Base-by-base conservation (phyloP, 768 basidiomycete genomes). In the Podaxis rugospora region DNA sequence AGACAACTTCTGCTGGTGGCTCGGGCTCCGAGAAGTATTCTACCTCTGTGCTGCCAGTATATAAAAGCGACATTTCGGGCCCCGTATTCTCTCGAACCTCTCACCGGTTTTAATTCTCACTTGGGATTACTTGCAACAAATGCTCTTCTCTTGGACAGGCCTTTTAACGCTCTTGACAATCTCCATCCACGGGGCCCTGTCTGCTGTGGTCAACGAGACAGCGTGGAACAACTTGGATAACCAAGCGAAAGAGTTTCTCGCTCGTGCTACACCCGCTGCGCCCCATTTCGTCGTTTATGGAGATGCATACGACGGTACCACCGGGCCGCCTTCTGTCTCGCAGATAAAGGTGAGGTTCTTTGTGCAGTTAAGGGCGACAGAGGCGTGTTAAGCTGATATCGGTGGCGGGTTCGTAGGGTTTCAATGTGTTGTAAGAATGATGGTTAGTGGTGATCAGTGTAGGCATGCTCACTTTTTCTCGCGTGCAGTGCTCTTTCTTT, bases 351-450 rank as follows among this genome's bases (percentile, higher is more conserved):
- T 83, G 65, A 28, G 66, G 37, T 39, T 18, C 6, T 51, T 61
- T 51, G 18, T 21, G 18, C 32, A 11, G 1, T 49, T 23, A 13
- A 9, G 27, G 40, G 5, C n/a, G n/a, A 18, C 11, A 3, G 10
- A 10, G n/a, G 23, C 11, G 47, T 23, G 21, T n/a, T 44, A n/a
- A 16, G 18, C n/a, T 16, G 5, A 44, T 49, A 14, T 23, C 1
- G 23, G n/a, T 42, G 10, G 25, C n/a, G 21, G 27, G 3, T 21
- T 57, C 42, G 10, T 55, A 85, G 82, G 84, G 85, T 39, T 86
- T 73, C 68, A 85, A 85, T 65, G 81, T 86, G 52, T 86, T 83
- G 83, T 82, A 65, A 70, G 78, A 65, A 13, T 42, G 44, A 23
- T 23, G 11, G 16, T 25, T 10, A 44, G 51, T n/a, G 10, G 14